Percentiles rank a stretch among this genome's conserved stretches.
Evolutionary conservation across 2,329 filamentous ascomycete genomes (phyloP).

Genomic region (Aspergillus luchuensis): DNA sequence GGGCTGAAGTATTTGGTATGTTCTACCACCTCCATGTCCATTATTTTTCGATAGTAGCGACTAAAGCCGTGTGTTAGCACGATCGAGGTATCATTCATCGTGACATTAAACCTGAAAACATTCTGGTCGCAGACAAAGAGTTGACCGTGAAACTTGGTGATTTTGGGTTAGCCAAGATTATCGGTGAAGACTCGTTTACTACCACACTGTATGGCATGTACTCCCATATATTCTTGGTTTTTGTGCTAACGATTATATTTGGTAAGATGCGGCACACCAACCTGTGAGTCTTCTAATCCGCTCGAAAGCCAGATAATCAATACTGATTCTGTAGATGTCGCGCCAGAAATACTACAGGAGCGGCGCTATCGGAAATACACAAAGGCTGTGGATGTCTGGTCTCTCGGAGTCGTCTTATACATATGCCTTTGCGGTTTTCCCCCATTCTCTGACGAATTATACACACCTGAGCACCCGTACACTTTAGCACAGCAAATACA

Average conservation of each 20-base stretch:
- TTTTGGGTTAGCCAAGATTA: slow-evolving; percentile 96
- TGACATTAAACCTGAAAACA: slow-evolving; percentile 98
- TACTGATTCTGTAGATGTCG: slow-evolving; percentile 64
- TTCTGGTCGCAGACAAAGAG: slow-evolving; percentile 81
- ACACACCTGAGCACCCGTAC: slow-evolving; percentile 78
- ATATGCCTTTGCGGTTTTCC: slow-evolving; percentile 97
- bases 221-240: not conserved
- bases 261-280: slow-evolving; percentile 79
- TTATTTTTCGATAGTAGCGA: not conserved
- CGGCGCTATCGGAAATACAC: slow-evolving; percentile 84
- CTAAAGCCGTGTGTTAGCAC: slow-evolving; percentile 61
- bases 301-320: not conserved
- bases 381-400: slow-evolving; percentile 94
- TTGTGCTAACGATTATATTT: slow-evolving; percentile 16
- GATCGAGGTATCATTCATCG: slow-evolving; percentile 96
- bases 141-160: slow-evolving; percentile 89
- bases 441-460: slow-evolving; percentile 93
- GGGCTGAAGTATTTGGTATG: slow-evolving; percentile 92
- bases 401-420: slow-evolving; percentile 94
- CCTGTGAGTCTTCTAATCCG: slow-evolving; percentile 58
- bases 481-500: slow-evolving; percentile 87
- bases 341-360: slow-evolving; percentile 89
- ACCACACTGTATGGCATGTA: slow-evolving; percentile 70
- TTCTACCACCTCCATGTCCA: not conserved
- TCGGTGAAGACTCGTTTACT: slow-evolving; percentile 97